Conservation (phyloP, 2,329 filamentous ascomycete species). For the Lachnellula subtilissima region DNA sequence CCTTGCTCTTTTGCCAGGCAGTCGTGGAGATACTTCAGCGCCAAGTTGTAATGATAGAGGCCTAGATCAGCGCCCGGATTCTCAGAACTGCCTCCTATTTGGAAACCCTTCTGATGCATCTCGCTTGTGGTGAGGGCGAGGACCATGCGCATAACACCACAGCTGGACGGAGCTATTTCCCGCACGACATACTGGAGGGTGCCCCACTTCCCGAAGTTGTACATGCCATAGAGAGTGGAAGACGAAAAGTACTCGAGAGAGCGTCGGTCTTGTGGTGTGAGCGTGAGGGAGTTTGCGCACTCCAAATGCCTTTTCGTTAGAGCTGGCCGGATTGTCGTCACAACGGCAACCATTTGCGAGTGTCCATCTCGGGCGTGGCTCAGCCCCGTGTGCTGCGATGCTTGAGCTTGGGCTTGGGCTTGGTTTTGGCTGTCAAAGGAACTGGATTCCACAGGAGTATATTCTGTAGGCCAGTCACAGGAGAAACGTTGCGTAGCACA, state of each 20-base stretch:
- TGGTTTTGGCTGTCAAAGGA: not conserved
- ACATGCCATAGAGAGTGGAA: not conserved
- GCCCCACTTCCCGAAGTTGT: not conserved
- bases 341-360: not conserved
- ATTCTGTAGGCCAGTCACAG: not conserved
- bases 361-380: not conserved
- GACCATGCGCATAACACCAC: not conserved
- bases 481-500: not conserved
- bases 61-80: not conserved
- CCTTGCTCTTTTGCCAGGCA: not conserved
- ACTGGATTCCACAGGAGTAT: too few species aligned
- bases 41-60: not conserved
- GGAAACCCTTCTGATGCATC: not conserved
- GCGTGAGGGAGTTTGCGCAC: not conserved
- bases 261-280: not conserved
- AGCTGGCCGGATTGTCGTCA: not conserved
- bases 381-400: not conserved
- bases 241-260: not conserved
- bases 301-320: not conserved
- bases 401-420: not conserved
- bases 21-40: not conserved
- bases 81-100: not conserved
- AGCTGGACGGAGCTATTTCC: not conserved
- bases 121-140: not conserved
- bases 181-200: not conserved